These are phyloP conservation scores for Platanthera zijinensis DNA, from an alignment of 106 monocot species.

Conservation along the genomic window DNA sequence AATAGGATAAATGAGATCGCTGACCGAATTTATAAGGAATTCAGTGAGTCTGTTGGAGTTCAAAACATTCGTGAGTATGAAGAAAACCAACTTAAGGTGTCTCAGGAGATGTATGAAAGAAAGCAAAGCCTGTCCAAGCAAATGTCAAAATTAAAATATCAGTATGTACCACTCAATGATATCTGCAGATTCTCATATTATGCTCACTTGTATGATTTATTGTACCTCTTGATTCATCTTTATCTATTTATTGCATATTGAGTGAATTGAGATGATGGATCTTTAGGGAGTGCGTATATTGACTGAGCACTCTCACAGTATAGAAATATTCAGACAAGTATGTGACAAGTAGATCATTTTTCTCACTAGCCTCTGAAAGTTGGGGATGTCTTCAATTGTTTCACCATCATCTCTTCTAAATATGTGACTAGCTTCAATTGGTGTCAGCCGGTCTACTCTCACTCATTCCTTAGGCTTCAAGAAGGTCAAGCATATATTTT, in stretches of 20 bases:
- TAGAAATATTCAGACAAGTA: no score
- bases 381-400: no score
- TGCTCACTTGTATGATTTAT: neutral
- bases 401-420: no score
- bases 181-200: neutral
- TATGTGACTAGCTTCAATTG: no score
- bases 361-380: no score
- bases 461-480: no score
- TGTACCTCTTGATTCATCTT: neutral
- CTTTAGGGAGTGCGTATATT: no score
- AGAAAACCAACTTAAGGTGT: conserved; percentile 76
- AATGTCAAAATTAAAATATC: conserved; percentile 97
- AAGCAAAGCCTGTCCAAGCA: conserved; percentile 71
- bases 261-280: no score
- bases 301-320: no score
- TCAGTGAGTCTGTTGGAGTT: conserved; percentile 87
- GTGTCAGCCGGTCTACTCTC: no score
- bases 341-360: no score
- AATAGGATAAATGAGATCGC: conserved; percentile 87
- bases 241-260: neutral
- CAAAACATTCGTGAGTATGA: conserved; percentile 98
- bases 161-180: conserved; percentile 42
- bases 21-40: conserved; percentile 83
- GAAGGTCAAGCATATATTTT: no score
- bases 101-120: conserved; percentile 76